Evolutionary conservation across 2,329 filamentous ascomycete genomes (phyloP), one percentile per base, ranked within the genome.

Genomic region (Sphaerulina vaccinii): DNA sequence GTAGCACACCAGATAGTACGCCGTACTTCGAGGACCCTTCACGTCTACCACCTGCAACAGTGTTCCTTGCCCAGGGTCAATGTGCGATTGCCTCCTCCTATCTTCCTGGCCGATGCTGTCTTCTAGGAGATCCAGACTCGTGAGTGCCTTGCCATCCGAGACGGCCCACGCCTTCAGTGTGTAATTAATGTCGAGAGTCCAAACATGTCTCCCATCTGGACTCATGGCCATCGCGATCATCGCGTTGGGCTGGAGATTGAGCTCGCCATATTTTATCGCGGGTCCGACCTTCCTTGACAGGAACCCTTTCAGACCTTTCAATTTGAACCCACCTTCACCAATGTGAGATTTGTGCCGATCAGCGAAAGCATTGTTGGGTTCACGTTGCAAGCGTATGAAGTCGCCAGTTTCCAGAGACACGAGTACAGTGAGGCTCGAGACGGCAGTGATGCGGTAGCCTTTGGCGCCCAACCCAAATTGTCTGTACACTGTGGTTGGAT

Each of bases 121-220:
- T 60, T 86, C 83, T 13, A 97, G 71, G 24, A 99, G 77, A 69
- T 99, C 92, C 60, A 83, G 84, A 5, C 86, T 85, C 50, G 84
- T 83, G 4, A 88, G 81, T 49, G 95, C 81, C 66, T 85, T 87
- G 40, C 91, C 91, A 33, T 82, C 88, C n/a, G 82, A 76, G 24
- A 92, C 77, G 65, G 95, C 93, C 92, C 93, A 97, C 33, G 93
- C 84, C 64, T 90, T 85, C 66, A 99, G 74, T 9, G 84, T 86
- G 67, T 99, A 91, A 62, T 99, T 91, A 54, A 99, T 76, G 57
- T 88, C 93, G 42, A 96, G 83, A 0, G 91, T 91, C 62, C 96
- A 88, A 8, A 85, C 73, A 61, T 68, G 82, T 70, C 58, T 82
- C 15, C 65, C 67, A 51, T 77, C 74, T 3, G 74, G 74, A 33